Base-by-base conservation (phyloP, 257 asterid species). In the Fraxinus anomala region DNA sequence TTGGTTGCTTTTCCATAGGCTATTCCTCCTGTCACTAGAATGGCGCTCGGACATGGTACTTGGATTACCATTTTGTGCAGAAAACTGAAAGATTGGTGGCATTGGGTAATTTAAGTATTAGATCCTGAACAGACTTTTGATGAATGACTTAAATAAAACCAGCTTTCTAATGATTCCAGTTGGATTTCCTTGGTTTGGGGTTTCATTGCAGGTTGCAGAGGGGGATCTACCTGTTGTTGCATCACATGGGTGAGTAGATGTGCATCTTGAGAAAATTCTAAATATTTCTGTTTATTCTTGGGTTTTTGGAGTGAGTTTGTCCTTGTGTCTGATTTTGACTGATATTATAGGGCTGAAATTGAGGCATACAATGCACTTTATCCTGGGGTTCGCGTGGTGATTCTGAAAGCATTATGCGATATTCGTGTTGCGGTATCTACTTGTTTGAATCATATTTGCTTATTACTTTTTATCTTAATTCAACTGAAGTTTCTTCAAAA, bases 61-160 rank as follows among this genome's bases (percentile, higher is more conserved):
- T 96, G 99, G 98, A 77, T 93, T 76, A 96, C 98, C 21, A 97
- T 96, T 80, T 81, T 96, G 61, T 96, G 99, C 86, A 87, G 96
- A 83, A 96, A 96, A 85, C 82, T 96, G 87, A 86, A 96, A 76
- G 97, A 93, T 84, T 96, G 98, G 97, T 96, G 99, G 99, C 98
- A 89, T 77, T 92, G 97, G 99, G 99, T 96, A 96, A 86, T 81
- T 11, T 63, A 69, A 33, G 68, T 54, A 63, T 36, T 63, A 4
- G 33, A 75, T n/a, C 17, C 72, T 72, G 65, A 79, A 51, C 70
- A 36, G 21, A 40, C 63, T 82, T 80, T 54, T 67, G 12, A 37
- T 11, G 34, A 24, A 63, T 14, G 17, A 26, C 9, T 82, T 37
- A 31, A 42, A 72, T 75, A n/a, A 70, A 47, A 36, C 72, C 49